Evolutionary conservation across 495 filamentous ascomycete genomes (phyloP), one percentile per base, ranked within the genome.

Genomic region (Podospora conica): DNA sequence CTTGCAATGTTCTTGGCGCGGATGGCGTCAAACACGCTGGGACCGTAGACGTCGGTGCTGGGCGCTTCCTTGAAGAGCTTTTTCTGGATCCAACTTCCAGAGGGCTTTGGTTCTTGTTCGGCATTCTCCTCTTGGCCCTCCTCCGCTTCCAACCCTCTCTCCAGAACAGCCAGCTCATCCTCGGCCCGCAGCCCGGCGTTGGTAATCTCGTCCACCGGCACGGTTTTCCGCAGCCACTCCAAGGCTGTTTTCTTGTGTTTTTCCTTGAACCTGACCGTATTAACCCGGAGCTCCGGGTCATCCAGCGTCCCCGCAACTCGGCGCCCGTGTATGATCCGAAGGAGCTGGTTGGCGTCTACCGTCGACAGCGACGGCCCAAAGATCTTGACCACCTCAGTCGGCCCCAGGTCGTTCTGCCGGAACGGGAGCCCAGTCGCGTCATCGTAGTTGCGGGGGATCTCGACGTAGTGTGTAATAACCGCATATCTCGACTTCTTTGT

Each of bases 291-390:
- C 22, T 22, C 63, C 11, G 76, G 83, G 76, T 81, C 82, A 53
- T 92, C 88, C 9, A 94, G 81, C 0, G 91, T 92, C 21, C 93
- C 93, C 11, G 86, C 84, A 12, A 91, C 79, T 22, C 93, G 86
- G 56, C 91, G 86, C 25, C 85, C 86, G 71, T 97, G 91, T 2
- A 96, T 77, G 31, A 91, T 83, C 27, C 78, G 77, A 6, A 96
- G 76, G 18, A 93, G 76, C 24, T 80, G 79, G 70, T 93, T 93
- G 58, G 85, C 93, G 22, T 78, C 70, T 3, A 73, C 66, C 1
- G 77, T 75, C 23, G 80, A 72, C 23, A 90, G 70, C 11, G 78
- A 75, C 0, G 77, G 71, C 1, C 87, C 86, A 67, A 96, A 94
- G 4, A 95, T 83, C 11, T 66, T 57, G 9, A 82, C 77, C n/a